phyloP scores from a whole-genome alignment of 192 early-diverging fungal species.

The Rhizophagus clarus region DNA sequence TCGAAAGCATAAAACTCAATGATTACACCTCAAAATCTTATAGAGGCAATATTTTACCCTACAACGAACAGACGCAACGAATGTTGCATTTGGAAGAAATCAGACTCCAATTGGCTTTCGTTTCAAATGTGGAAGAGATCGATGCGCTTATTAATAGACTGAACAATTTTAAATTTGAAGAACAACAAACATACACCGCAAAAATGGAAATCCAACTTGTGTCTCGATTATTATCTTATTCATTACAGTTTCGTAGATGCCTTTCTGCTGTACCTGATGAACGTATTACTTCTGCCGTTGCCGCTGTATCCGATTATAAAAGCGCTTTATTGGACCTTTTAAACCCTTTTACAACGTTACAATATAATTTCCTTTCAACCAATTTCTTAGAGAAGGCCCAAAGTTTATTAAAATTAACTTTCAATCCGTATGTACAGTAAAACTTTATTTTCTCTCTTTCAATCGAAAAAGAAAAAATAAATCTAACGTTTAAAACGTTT shows the following conservation, averaged over 20 bases:
- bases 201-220: neutral
- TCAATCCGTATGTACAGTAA: conserved; percentile 15
- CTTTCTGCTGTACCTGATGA: conserved; percentile 1
- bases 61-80: neutral
- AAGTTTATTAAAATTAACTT: neutral
- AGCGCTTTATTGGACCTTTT: neutral
- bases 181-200: neutral
- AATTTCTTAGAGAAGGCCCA: conserved; percentile 13
- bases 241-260: conserved; percentile 16
- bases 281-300: neutral
- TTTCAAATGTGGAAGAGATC: neutral
- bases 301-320: conserved; percentile 21
- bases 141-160: neutral
- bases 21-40: neutral
- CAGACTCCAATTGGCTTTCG: neutral
- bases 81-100: conserved; percentile 22
- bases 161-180: neutral
- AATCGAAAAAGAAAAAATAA: too few relatives aligned
- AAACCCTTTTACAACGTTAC: conserved; percentile 20
- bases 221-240: conserved; percentile 6
- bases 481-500: neutral
- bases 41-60: conserved; percentile 3
- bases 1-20: neutral
- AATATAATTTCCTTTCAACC: neutral
- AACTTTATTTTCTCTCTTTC: too few relatives aligned